Base-by-base conservation (phyloP, 768 basidiomycete genomes). In the Boletus insuetus region DNA sequence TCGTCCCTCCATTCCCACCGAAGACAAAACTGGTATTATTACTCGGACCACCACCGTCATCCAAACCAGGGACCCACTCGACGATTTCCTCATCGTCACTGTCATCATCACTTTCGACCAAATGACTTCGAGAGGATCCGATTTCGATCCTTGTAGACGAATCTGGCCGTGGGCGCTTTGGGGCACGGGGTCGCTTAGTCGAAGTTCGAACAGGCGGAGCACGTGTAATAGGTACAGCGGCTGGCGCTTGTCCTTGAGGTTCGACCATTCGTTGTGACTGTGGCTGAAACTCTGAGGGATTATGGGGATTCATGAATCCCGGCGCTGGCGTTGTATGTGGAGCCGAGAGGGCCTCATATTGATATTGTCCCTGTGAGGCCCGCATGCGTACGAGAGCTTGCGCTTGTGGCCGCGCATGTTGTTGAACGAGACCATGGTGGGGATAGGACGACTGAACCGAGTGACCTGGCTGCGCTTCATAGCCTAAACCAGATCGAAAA, bases 41-140 rank as follows among this genome's bases (percentile, higher is more conserved):
- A 17, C 53, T 56, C 6, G 46, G 19, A 32, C 41, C 53, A 35
- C 38, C 43, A 38, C 45, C 38, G 3, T 45, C 48, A 37, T 54
- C 52, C 32, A 41, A 24, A 13, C 64, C 63, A 56, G 52, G 55
- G 7, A 56, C 46, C 62, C 59, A 66, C 22, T 70, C 69, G 20
- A 50, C 26, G 20, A 63, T 44, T 2, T 71, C 69, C 1, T 72
- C 69, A 1, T 70, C 69, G 0, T 70, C 69, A 10, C 67, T 72
- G 2, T 71, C 69, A 20, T 65, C 63, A 2, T 70, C 70, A 20
- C 69, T 70, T n/a, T 64, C 59, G 9, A 22, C 46, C 12, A 55
- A 7, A 35, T 57, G 51, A 13, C 41, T 29, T 43, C 52, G 53
- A 42, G 51, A 20, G 10, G 48, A 19, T 5, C 49, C 45, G 1